Evolutionary conservation across 2,329 filamentous ascomycete genomes (phyloP), one percentile per base, ranked within the genome.

Genomic region (Arthroderma sp.): DNA sequence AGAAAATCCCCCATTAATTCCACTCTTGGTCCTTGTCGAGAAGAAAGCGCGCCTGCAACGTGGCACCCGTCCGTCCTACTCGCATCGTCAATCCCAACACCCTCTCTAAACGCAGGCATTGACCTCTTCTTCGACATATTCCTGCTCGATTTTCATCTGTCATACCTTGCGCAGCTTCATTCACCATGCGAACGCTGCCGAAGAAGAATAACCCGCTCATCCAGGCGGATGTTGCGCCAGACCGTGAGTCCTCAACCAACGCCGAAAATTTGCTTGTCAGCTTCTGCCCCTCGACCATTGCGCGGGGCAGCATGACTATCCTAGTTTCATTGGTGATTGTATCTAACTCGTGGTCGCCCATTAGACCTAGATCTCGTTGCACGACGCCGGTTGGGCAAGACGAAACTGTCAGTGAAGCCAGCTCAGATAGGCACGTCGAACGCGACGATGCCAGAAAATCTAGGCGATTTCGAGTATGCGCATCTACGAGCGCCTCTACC

Each of bases 381-480:
- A 63, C 81, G 87, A 59, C 83, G 91, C 58, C 84, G 89, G 54
- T 74, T 98, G 38, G 91, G 89, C 39, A 88, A 94, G 67, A 98
- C 91, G 27, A 84, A 93, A 65, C 75, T 98, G 51, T 80, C 81
- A 6, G 80, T 88, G 43, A 91, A 87, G 68, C 80, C 86, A 57
- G 79, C 81, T 31, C 79, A 83, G 54, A 70, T 81, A n/a, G 78
- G 77, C 48, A 77, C 77, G 6, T 74, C 76, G 34, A 82, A 80
- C 62, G 81, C 85, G 51, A 77, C 80, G 46, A 85, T 85, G 61
- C 72, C 78, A 39, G 74, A 81, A 53, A 80, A 82, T 53, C 71
- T 91, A 49, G 86, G 85, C 42, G 78, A 81, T 39, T 94, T 98
- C 61, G 91, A 96, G 65, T 98, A 98, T 64, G 89, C 88, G 52